phyloP scores from a whole-genome alignment of 1,284 basidiomycete genomes.

The Agroathelia rolfsii region DNA sequence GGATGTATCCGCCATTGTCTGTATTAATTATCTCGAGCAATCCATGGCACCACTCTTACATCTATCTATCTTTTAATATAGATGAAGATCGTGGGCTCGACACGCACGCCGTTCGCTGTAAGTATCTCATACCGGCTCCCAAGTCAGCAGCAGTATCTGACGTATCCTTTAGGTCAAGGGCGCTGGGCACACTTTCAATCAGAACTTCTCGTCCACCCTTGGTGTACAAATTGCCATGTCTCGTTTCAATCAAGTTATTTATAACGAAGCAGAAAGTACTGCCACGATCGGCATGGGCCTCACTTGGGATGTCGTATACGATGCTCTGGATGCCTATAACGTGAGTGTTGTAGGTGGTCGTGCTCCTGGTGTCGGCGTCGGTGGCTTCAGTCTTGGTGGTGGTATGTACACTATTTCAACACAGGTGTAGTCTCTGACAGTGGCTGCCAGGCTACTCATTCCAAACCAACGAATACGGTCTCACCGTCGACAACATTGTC shows the following conservation, averaged over 20 bases:
- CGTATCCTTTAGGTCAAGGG: slow-evolving; percentile 34
- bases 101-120: slow-evolving; percentile 32
- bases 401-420: slow-evolving; percentile 25
- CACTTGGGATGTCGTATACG: slow-evolving; percentile 51
- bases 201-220: slow-evolving; percentile 40
- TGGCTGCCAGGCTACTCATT: slow-evolving; percentile 38
- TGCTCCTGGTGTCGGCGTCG: slow-evolving; percentile 44
- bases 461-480: slow-evolving; percentile 39
- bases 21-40: slow-evolving; percentile 9
- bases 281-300: slow-evolving; percentile 41
- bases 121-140: slow-evolving; percentile 6
- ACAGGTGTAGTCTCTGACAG: background rate
- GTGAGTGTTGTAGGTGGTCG: slow-evolving; percentile 47
- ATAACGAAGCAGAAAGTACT: slow-evolving; percentile 27
- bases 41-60: too few species aligned
- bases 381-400: slow-evolving; percentile 44
- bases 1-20: background rate
- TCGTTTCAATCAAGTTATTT: slow-evolving; percentile 35
- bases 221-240: slow-evolving; percentile 50
- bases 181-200: slow-evolving; percentile 41
- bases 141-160: background rate
- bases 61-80: background rate
- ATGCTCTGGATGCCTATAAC: slow-evolving; percentile 29
- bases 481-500: slow-evolving; percentile 39
- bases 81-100: slow-evolving; percentile 20